Percentiles rank a stretch among this genome's conserved stretches.
Conservation (phyloP, 1,284 basidiomycete genomes). For the Tilletiaria anomala region DNA sequence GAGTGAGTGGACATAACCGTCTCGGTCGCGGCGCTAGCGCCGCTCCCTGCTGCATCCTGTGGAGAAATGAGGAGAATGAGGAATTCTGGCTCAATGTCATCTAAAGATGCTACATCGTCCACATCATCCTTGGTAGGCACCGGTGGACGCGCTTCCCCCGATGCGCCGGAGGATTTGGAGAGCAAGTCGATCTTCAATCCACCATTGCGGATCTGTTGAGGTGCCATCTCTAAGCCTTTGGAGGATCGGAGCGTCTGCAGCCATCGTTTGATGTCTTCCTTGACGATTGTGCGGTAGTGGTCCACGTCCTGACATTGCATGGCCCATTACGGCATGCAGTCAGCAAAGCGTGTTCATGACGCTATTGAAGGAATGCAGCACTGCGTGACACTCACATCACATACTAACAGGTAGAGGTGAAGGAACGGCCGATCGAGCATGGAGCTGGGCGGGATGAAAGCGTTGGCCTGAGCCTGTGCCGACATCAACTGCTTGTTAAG, state of each 20-base stretch:
- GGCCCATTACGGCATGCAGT: too few relatives aligned
- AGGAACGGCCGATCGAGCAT: slow-evolving; percentile 14
- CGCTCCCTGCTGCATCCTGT: slow-evolving; percentile 8
- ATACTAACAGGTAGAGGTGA: slow-evolving; percentile 33
- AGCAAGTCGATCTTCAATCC: background rate
- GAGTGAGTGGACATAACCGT: too few relatives aligned
- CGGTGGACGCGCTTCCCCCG: background rate
- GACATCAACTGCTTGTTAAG: slow-evolving; percentile 9
- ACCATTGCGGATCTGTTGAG: slow-evolving; percentile 1
- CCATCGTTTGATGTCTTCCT: slow-evolving; percentile 34
- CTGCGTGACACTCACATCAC: too few relatives aligned
- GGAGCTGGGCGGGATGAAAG: background rate
- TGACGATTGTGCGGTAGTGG: slow-evolving; percentile 29
- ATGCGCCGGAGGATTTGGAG: background rate
- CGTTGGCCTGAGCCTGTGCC: background rate
- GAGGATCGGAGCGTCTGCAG: slow-evolving; percentile 10
- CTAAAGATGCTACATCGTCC: background rate
- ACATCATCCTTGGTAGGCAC: background rate
- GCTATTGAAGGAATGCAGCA: too few relatives aligned
- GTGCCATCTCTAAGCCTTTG: slow-evolving; percentile 5
- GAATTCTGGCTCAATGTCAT: slow-evolving; percentile 24
- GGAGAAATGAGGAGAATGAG: slow-evolving; percentile 34
- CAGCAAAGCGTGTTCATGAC: too few relatives aligned
- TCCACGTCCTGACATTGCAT: too few relatives aligned
- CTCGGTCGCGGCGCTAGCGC: too few relatives aligned